Percentiles rank a stretch among this genome's conserved stretches.
Evolutionary conservation across 2,329 filamentous ascomycete species (phyloP).

Genomic region (Thielaviopsis populi): DNA sequence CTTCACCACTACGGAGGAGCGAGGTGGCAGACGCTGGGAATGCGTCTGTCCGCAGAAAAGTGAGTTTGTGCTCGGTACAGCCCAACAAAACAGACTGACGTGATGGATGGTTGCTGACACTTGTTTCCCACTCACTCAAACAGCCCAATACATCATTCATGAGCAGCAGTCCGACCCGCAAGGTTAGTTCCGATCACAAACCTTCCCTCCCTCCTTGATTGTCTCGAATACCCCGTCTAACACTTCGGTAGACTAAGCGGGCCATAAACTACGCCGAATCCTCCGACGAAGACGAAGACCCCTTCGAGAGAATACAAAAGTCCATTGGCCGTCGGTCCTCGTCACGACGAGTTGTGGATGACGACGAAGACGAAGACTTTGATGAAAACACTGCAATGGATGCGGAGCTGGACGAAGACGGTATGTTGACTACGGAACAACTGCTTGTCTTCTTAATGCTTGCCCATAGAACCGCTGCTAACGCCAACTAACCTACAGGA

Average conservation of each 20-base stretch:
- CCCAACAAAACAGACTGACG: neutral
- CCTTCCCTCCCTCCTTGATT: neutral
- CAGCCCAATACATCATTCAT: conserved; percentile 26
- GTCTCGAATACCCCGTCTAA: neutral
- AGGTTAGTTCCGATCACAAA: conserved; percentile 35
- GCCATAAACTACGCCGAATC: conserved; percentile 71
- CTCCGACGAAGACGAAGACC: conserved; percentile 61
- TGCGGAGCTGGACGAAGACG: conserved; percentile 44
- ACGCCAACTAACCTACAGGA: conserved; percentile 25
- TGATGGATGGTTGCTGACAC: neutral
- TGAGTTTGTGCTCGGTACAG: neutral
- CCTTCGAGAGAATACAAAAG: conserved; percentile 17
- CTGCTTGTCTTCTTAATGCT: neutral
- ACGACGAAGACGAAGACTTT: conserved; percentile 59
- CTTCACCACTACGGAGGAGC: conserved; percentile 44
- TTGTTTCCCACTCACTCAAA: neutral
- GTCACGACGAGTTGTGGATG: conserved; percentile 44
- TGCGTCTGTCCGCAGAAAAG: conserved; percentile 18
- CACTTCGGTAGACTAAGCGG: conserved; percentile 32
- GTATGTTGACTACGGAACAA: conserved; percentile 24
- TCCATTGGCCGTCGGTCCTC: conserved; percentile 26
- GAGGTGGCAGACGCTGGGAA: neutral
- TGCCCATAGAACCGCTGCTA: conserved; percentile 11
- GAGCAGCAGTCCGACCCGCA: conserved; percentile 62
- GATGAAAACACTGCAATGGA: conserved; percentile 40